Evolutionary conservation across 208 protist species (phyloP).

Genomic region (Spongospora subterranea): DNA sequence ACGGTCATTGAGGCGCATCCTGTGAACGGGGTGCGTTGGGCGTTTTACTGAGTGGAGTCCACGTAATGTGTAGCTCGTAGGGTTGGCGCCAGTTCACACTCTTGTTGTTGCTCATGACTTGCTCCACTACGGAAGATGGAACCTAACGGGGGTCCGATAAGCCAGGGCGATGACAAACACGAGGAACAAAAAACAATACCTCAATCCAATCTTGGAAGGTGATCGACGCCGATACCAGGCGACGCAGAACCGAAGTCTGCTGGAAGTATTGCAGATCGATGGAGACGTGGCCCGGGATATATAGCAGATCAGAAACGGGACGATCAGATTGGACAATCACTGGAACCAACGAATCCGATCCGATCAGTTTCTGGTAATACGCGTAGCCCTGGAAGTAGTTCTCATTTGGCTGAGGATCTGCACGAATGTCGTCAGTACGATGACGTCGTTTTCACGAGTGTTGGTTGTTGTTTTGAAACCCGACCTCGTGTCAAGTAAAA

Average conservation of each 20-base stretch:
- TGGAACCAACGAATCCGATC: conserved; percentile 27
- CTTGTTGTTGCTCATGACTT: background rate
- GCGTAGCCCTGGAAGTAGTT: conserved; percentile 4
- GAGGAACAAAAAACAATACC: background rate
- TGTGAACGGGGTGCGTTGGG: background rate
- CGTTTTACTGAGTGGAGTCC: background rate
- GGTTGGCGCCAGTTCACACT: background rate
- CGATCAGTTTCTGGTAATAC: conserved; percentile 28
- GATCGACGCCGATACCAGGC: background rate
- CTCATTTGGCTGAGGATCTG: background rate
- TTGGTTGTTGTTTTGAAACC: no score
- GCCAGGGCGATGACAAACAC: background rate
- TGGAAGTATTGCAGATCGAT: conserved; percentile 37
- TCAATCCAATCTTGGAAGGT: background rate
- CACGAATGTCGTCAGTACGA: no score
- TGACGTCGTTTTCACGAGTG: no score
- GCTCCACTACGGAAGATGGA: background rate
- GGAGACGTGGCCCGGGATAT: background rate
- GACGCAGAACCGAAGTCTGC: background rate
- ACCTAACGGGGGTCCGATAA: background rate
- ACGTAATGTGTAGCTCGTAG: conserved; percentile 30
- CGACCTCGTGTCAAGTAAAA: conserved; percentile 41
- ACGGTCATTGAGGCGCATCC: background rate
- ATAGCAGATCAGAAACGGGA: background rate
- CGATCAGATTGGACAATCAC: conserved; percentile 19